phyloP scores from a whole-genome alignment of 2,329 filamentous ascomycete genomes.

The Paracoccidioides lutzii region DNA sequence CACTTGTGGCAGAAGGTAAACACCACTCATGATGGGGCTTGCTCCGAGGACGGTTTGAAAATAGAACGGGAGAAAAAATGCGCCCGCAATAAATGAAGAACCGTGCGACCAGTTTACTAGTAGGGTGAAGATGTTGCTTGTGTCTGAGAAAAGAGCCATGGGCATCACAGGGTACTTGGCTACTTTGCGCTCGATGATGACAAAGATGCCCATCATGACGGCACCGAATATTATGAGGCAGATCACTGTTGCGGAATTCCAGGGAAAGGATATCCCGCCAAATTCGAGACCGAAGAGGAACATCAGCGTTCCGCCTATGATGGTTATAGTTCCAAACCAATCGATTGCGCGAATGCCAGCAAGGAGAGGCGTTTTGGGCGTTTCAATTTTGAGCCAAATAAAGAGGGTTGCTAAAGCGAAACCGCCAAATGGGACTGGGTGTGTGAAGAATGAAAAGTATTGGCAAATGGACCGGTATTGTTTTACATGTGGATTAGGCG shows the following conservation, averaged over 20 bases:
- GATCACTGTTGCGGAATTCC: conserved; percentile 61
- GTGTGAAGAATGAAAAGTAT: conserved; percentile 11
- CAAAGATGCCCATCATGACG: conserved; percentile 51
- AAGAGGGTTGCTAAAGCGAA: conserved; percentile 45
- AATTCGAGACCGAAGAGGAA: conserved; percentile 76
- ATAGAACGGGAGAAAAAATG: conserved; percentile 75
- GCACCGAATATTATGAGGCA: conserved; percentile 65
- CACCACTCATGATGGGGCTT: conserved; percentile 56
- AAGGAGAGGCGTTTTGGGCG: conserved; percentile 45
- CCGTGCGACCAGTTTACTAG: conserved; percentile 59
- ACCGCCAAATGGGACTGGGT: conserved; percentile 44
- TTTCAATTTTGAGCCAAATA: conserved; percentile 49
- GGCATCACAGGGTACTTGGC: conserved; percentile 72
- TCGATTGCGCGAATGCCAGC: conserved; percentile 49
- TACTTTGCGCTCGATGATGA: conserved; percentile 58
- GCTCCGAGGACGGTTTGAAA: conserved; percentile 64
- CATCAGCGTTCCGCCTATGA: conserved; percentile 73
- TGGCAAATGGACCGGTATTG: neutral
- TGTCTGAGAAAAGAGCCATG: conserved; percentile 52
- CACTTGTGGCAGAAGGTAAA: conserved; percentile 60
- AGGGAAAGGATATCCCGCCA: conserved; percentile 62
- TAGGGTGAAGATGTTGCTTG: conserved; percentile 54
- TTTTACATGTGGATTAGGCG: conserved; percentile 4
- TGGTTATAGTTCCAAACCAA: conserved; percentile 48
- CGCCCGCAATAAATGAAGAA: conserved; percentile 61